Evolutionary conservation across 1,284 basidiomycete genomes (phyloP).

Genomic region (Heterobasidion irregulare): DNA sequence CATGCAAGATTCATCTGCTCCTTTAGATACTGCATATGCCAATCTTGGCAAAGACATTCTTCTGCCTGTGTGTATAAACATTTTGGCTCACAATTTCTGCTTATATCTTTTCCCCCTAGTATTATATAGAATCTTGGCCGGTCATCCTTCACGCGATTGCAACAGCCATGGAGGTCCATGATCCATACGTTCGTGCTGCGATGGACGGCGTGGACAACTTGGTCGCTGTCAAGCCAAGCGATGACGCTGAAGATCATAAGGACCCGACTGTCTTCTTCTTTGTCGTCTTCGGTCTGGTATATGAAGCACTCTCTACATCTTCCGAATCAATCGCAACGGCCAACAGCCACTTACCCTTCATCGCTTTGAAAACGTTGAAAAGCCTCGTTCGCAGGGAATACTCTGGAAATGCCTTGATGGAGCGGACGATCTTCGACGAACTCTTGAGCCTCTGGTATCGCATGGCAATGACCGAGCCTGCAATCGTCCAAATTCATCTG

Average conservation of each 20-base stretch:
- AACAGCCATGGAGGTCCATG: conserved; percentile 66
- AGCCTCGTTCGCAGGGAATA: conserved; percentile 75
- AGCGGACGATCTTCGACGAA: conserved; percentile 83
- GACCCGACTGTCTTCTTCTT: conserved; percentile 85
- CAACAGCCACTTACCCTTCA: conserved; percentile 39
- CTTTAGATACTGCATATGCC: conserved; percentile 77
- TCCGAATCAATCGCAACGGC: conserved; percentile 22
- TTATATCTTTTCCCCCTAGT: conserved; percentile 38
- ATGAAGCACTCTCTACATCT: conserved; percentile 72
- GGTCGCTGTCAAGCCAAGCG: conserved; percentile 12
- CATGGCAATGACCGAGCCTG: conserved; percentile 82
- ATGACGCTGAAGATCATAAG: conserved; percentile 30
- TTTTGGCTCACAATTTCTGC: background rate
- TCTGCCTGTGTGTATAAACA: conserved; percentile 58
- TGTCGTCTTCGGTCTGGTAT: conserved; percentile 87
- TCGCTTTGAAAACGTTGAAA: conserved; percentile 77
- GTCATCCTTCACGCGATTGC: conserved; percentile 85
- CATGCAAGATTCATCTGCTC: conserved; percentile 61
- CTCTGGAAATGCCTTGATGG: conserved; percentile 73
- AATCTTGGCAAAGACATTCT: conserved; percentile 87
- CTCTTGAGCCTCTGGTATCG: conserved; percentile 85
- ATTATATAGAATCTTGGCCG: conserved; percentile 81
- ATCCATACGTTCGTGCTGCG: conserved; percentile 65
- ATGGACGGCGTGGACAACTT: conserved; percentile 68
- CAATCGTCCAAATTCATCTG: conserved; percentile 66